Conservation (phyloP, 225 moss, liverwort and hornwort genomes). For the Thuidium tamariscinum region DNA sequence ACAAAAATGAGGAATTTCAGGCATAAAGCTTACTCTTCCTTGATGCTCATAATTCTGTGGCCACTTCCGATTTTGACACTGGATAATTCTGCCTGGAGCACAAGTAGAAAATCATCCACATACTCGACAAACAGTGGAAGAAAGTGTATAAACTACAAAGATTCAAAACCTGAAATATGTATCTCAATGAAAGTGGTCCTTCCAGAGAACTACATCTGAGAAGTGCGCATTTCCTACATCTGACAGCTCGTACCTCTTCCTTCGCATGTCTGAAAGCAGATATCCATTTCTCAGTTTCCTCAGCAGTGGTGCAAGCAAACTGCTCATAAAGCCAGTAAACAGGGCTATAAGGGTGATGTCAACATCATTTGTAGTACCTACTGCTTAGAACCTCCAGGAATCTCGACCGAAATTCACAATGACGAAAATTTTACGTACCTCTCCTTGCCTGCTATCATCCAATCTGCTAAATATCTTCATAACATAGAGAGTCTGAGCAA, state of each 20-base stretch:
- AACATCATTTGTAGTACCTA: not conserved
- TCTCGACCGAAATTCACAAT: not conserved
- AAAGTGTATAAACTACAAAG: not conserved
- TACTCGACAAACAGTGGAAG: not conserved
- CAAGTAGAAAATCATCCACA: not conserved
- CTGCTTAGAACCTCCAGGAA: not conserved
- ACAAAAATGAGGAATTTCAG: not conserved
- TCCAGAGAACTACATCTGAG: not conserved
- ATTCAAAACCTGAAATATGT: not conserved
- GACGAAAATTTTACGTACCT: slow-evolving; percentile 18
- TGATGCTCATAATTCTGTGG: slow-evolving; percentile 32
- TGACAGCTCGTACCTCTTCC: slow-evolving; percentile 44
- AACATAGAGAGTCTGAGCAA: slow-evolving; percentile 49
- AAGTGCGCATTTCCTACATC: not conserved
- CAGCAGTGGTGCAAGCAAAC: slow-evolving; percentile 64
- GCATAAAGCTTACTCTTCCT: slow-evolving; percentile 41
- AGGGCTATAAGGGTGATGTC: not conserved
- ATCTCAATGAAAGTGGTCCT: not conserved
- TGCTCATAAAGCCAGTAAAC: slow-evolving; percentile 10
- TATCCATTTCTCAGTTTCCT: slow-evolving; percentile 67
- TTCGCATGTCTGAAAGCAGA: slow-evolving; percentile 75
- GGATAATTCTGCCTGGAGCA: slow-evolving; percentile 27
- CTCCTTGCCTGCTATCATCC: slow-evolving; percentile 72
- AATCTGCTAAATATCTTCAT: slow-evolving; percentile 59
- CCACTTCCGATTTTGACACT: slow-evolving; percentile 34